Conservation (phyloP, 108 stramenopile species). For the Cyclotella baltica region DNA sequence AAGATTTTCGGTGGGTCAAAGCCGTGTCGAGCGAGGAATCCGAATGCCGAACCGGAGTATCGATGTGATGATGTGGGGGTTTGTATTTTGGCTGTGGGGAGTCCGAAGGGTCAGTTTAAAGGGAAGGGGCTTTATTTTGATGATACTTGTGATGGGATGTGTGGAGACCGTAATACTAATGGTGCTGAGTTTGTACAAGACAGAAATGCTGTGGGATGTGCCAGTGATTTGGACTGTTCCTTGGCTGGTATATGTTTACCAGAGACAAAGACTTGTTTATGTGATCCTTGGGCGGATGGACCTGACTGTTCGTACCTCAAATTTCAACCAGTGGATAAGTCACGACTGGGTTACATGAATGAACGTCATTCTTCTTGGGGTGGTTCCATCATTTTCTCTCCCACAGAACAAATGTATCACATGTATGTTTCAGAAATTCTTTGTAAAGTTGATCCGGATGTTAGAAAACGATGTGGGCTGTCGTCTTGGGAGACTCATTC, state of each 20-base stretch:
- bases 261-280: conserved; percentile 26
- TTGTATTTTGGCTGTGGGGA: conserved; percentile 40
- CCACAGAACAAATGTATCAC: conserved; percentile 29
- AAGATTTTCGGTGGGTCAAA: neutral
- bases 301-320: conserved; percentile 43
- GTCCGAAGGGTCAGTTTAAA: conserved; percentile 32
- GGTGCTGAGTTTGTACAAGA: neutral
- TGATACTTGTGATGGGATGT: conserved; percentile 39
- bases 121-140: conserved; percentile 31
- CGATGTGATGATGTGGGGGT: conserved; percentile 40
- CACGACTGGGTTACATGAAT: conserved; percentile 28
- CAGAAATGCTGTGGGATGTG: conserved; percentile 14
- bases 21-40: conserved; percentile 32
- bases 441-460: conserved; percentile 25
- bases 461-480: conserved; percentile 33
- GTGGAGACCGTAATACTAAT: conserved; percentile 26
- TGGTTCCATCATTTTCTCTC: conserved; percentile 28
- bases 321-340: conserved; percentile 34
- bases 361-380: conserved; percentile 41
- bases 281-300: conserved; percentile 47
- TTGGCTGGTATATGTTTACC: conserved; percentile 30
- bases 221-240: conserved; percentile 33
- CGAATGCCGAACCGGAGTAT: conserved; percentile 37
- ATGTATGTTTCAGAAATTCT: conserved; percentile 42
- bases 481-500: conserved; percentile 42